These are phyloP conservation scores for Bruguiera sexangula DNA, from an alignment of 345 rosid species.

Conservation along the genomic window DNA sequence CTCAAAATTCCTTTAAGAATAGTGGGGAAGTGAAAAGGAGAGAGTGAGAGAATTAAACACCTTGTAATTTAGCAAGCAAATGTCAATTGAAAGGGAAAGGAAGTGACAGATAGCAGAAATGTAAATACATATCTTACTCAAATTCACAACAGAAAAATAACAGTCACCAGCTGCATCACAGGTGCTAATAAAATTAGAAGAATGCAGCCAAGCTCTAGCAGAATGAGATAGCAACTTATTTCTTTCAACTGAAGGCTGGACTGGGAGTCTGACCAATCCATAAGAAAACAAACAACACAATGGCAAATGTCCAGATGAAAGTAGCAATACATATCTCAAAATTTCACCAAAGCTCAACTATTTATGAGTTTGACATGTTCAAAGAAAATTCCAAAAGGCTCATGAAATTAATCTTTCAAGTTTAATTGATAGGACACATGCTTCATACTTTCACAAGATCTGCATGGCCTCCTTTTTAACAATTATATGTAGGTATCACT, in stretches of 20 bases:
- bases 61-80: neutral
- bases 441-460: neutral
- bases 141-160: neutral
- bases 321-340: neutral
- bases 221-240: too few relatives aligned
- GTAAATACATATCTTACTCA: neutral
- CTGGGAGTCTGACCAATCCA: neutral
- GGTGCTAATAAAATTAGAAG: neutral
- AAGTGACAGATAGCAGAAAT: neutral
- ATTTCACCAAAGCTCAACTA: neutral
- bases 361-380: neutral
- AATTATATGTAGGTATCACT: too few relatives aligned
- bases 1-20: slow-evolving; percentile 47
- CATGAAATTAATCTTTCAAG: neutral
- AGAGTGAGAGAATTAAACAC: neutral
- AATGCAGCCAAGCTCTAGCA: neutral
- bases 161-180: neutral
- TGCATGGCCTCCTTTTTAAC: neutral
- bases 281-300: neutral
- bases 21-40: neutral
- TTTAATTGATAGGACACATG: too few relatives aligned
- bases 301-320: neutral
- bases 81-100: neutral
- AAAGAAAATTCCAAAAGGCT: neutral
- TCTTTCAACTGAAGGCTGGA: too few relatives aligned